Base-by-base conservation (phyloP, 805 yeast genomes). In the Maudiozyma bulderi region DNA sequence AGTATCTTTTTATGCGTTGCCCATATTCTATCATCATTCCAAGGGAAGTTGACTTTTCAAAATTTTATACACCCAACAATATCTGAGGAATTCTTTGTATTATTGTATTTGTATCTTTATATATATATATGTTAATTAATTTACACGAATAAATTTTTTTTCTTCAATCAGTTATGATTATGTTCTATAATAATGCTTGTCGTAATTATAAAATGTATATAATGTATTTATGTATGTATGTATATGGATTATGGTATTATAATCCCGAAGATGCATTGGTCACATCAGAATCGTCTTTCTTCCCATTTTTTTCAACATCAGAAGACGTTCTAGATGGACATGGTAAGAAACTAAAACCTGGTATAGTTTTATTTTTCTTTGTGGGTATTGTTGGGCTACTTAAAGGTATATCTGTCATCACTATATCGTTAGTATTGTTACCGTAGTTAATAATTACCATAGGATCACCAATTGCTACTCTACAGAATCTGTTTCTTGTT, bases 81-180 rank as follows among this genome's bases (percentile, higher is more conserved):
- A 43, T 8, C 11, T 33, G 35, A 20, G 20, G 11, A 14, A 15
- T 32, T 30, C 20, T 20, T 8, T 4, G n/a, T 32, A 43, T 14
- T 32, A 31, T 39, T 39, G 30, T 20, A 39, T 32, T 43, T 43
- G 45, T 43, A 43, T 32, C 26, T 32, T 20, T 33, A 34, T 34
- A 43, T 43, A 43, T 43, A 44, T 44, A 37, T 35, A 35, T 35
- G 15, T 35, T n/a, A n/a, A 15, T 35, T 35, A 35, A 35, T 35
- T 15, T 35, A 35, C 14, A 44, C 37, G 31, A 42, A 40, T 8
- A 28, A 40, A 31, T n/a, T 33, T n/a, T 28, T 15, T 37, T 20
- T 8, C 20, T 44, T 44, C 29, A 8, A 13, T 5, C 38, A 32
- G 4, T 35, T 35, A 35, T 15, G 4, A 2, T 8, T 32, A 3